These are phyloP conservation scores for Ustilago nuda DNA, from an alignment of 1,284 basidiomycete species.

Conservation along the genomic window DNA sequence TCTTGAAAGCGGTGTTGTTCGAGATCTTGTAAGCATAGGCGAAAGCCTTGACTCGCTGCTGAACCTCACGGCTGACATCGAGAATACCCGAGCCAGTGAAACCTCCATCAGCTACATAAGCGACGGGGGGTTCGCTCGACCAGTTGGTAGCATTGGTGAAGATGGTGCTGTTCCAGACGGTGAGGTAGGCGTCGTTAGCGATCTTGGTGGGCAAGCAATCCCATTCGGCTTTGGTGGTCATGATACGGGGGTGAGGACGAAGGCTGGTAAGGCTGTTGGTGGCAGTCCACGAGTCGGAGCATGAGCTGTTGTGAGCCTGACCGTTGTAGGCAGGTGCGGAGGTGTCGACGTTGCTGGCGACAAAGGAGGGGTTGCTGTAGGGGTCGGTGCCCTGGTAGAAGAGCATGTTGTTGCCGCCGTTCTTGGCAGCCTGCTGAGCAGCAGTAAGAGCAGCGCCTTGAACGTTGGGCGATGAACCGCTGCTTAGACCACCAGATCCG, in stretches of 20 bases:
- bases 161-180: constrained; percentile 89
- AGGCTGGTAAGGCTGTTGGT: constrained; percentile 78
- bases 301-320: constrained; percentile 28
- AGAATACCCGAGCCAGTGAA: constrained; percentile 82
- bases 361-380: constrained; percentile 84
- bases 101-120: constrained; percentile 80
- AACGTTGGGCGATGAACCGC: constrained; percentile 39
- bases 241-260: constrained; percentile 86
- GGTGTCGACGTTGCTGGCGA: constrained; percentile 78
- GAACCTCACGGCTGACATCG: constrained; percentile 89
- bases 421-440: constrained; percentile 75
- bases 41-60: constrained; percentile 90
- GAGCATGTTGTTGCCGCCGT: constrained; percentile 78
- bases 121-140: constrained; percentile 74
- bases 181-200: constrained; percentile 84
- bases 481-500: constrained; percentile 58
- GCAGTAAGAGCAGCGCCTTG: constrained; percentile 69
- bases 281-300: constrained; percentile 64
- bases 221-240: constrained; percentile 94
- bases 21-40: constrained; percentile 91
- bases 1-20: constrained; percentile 88
- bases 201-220: constrained; percentile 82
- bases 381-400: constrained; percentile 75
- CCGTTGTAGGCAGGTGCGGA: constrained; percentile 42
- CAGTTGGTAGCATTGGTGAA: constrained; percentile 86